These are phyloP conservation scores for Neofusicoccum laricinum DNA, from an alignment of 2,329 filamentous ascomycete species.

Conservation along the genomic window DNA sequence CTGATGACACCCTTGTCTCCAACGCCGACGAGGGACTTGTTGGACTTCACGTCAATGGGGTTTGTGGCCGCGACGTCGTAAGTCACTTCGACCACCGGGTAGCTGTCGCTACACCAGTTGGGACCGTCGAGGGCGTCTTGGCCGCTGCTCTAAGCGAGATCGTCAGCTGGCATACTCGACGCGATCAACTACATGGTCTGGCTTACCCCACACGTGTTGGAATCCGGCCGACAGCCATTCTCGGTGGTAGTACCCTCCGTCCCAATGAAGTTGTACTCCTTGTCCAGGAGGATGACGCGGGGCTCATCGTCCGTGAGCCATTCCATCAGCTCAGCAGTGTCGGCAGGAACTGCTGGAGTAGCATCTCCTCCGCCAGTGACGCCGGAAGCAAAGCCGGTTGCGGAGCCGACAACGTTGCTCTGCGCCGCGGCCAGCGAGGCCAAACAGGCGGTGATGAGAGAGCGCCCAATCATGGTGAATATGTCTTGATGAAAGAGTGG, in stretches of 20 bases:
- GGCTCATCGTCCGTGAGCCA: constrained; percentile 23
- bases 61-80: constrained; percentile 33
- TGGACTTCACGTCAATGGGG: constrained; percentile 34
- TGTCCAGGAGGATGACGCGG: constrained; percentile 24
- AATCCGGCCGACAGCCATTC: constrained; percentile 1
- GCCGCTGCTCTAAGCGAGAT: neutral
- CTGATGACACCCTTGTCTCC: constrained; percentile 40
- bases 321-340: constrained; percentile 23
- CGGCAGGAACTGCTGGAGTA: constrained; percentile 24
- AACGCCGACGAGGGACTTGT: constrained; percentile 44
- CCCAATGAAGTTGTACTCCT: constrained; percentile 28
- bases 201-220: constrained; percentile 31
- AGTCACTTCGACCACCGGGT: constrained; percentile 19
- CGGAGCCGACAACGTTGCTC: constrained; percentile 23
- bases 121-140: constrained; percentile 6
- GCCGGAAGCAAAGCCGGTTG: constrained; percentile 26
- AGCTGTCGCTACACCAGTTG: constrained; percentile 9
- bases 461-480: neutral
- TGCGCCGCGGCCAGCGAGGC: neutral
- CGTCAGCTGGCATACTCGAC: neutral
- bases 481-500: neutral
- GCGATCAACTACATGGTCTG: neutral
- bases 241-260: constrained; percentile 19
- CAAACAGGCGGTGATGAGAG: neutral
- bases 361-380: constrained; percentile 26